Conservation (phyloP, 2,329 filamentous ascomycete genomes). For the Elsinoe necatrix region DNA sequence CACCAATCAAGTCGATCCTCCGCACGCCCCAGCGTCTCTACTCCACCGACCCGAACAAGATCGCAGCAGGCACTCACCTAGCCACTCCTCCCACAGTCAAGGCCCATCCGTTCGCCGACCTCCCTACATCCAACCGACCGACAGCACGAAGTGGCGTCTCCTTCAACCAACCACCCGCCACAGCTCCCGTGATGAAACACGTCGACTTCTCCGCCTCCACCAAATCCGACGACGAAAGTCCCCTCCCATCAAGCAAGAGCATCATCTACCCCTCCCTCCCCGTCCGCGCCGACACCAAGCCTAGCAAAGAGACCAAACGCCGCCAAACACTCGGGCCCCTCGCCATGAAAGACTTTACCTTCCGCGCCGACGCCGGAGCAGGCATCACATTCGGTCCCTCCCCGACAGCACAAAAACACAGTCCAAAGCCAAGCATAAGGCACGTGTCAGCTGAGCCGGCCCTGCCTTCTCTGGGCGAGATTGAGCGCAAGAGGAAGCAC, state of each 20-base stretch:
- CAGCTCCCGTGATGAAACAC: slow-evolving; percentile 66
- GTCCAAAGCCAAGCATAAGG: slow-evolving; percentile 35
- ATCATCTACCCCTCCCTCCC: slow-evolving; percentile 18
- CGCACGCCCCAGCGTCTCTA: slow-evolving; percentile 51
- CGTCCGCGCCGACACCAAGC: slow-evolving; percentile 19
- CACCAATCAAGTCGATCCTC: slow-evolving; percentile 55
- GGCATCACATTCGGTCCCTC: slow-evolving; percentile 37
- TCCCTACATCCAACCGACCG: neutral
- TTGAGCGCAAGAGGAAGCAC: slow-evolving; percentile 38
- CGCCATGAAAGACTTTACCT: slow-evolving; percentile 39
- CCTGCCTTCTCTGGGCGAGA: slow-evolving; percentile 16
- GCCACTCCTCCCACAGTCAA: slow-evolving; percentile 33
- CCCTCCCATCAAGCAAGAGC: slow-evolving; percentile 22
- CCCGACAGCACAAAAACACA: slow-evolving; percentile 26
- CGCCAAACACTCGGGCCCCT: slow-evolving; percentile 25
- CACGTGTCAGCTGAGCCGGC: slow-evolving; percentile 33
- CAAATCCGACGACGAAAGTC: slow-evolving; percentile 24
- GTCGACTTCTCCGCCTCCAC: slow-evolving; percentile 69
- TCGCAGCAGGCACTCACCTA: slow-evolving; percentile 52
- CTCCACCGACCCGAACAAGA: slow-evolving; percentile 50
- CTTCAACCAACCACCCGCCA: slow-evolving; percentile 45
- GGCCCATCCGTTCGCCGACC: slow-evolving; percentile 1
- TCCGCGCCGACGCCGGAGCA: slow-evolving; percentile 35
- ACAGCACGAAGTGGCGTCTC: slow-evolving; percentile 24
- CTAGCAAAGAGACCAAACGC: slow-evolving; percentile 27